Percentiles rank a stretch among this genome's conserved stretches.
phyloP scores from a whole-genome alignment of 2,329 filamentous ascomycete species.

The Phaeosphaeria sp. region DNA sequence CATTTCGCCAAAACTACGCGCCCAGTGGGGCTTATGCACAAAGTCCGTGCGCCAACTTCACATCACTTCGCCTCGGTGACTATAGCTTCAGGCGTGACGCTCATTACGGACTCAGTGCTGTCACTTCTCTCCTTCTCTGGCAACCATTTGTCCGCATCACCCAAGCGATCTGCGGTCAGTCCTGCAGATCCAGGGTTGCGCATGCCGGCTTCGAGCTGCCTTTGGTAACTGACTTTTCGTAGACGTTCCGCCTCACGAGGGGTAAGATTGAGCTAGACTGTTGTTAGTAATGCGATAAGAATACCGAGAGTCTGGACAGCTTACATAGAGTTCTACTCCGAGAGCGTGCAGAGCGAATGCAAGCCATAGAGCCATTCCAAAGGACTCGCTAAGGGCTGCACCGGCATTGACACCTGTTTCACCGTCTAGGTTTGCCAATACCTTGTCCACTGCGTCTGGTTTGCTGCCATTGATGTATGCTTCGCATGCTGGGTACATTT shows the following conservation, averaged over 20 bases:
- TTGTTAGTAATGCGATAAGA: not conserved
- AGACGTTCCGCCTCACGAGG: conserved; percentile 62
- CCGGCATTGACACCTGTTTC: conserved; percentile 42
- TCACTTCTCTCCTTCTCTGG: conserved; percentile 11
- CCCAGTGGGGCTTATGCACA: not conserved
- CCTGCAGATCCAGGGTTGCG: conserved; percentile 50
- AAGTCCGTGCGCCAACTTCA: not conserved
- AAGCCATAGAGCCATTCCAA: conserved; percentile 63
- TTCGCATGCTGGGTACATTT: conserved; percentile 56
- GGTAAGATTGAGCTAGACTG: conserved; percentile 48
- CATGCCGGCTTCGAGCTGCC: conserved; percentile 63
- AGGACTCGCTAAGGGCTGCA: conserved; percentile 56
- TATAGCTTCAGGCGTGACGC: not conserved
- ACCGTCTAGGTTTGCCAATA: conserved; percentile 34
- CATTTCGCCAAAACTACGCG: not conserved
- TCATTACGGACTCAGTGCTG: not conserved
- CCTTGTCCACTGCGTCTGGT: conserved; percentile 22
- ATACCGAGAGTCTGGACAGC: conserved; percentile 26
- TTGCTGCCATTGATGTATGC: conserved; percentile 48
- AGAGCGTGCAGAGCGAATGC: conserved; percentile 58
- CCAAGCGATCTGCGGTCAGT: conserved; percentile 33
- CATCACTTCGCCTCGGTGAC: not conserved
- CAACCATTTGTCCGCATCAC: conserved; percentile 36
- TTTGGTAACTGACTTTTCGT: conserved; percentile 62
- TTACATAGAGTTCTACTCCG: conserved; percentile 54